Percentiles rank a stretch among this genome's conserved stretches.
These are phyloP conservation scores for Leishmania aethiopica DNA, from an alignment of 208 protist species.

Conservation along the genomic window DNA sequence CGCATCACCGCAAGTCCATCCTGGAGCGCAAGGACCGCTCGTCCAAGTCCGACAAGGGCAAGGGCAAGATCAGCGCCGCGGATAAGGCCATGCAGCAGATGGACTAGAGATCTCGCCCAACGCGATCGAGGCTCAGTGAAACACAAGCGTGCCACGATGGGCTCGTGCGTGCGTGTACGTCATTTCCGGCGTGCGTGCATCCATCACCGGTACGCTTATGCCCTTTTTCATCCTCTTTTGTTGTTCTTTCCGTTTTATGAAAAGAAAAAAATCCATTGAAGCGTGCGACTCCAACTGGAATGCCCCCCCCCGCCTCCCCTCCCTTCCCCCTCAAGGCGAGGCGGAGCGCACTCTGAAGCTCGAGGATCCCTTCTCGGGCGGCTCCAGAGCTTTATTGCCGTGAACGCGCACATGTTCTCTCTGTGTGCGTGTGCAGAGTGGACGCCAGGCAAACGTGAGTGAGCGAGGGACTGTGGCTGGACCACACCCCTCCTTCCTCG, in stretches of 20 bases:
- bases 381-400: neutral
- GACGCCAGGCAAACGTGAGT: neutral
- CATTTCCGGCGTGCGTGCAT: neutral
- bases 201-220: neutral
- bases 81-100: conserved; percentile 94
- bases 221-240: neutral
- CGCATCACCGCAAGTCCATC: conserved; percentile 98
- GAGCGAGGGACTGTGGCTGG: neutral
- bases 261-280: neutral
- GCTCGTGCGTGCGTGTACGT: neutral
- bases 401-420: neutral
- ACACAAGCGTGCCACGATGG: neutral
- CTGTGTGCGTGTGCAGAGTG: neutral
- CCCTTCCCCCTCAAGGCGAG: neutral
- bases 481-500: neutral
- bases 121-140: neutral
- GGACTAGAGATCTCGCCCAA: conserved; percentile 59
- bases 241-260: neutral
- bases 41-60: conserved; percentile 90
- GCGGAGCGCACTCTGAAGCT: neutral
- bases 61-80: conserved; percentile 91
- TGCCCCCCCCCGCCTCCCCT: neutral
- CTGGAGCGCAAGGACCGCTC: conserved; percentile 95
- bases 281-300: neutral
- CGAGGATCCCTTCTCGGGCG: neutral